phyloP scores from a whole-genome alignment of 2,329 filamentous ascomycete genomes.

The Claviceps africana region DNA sequence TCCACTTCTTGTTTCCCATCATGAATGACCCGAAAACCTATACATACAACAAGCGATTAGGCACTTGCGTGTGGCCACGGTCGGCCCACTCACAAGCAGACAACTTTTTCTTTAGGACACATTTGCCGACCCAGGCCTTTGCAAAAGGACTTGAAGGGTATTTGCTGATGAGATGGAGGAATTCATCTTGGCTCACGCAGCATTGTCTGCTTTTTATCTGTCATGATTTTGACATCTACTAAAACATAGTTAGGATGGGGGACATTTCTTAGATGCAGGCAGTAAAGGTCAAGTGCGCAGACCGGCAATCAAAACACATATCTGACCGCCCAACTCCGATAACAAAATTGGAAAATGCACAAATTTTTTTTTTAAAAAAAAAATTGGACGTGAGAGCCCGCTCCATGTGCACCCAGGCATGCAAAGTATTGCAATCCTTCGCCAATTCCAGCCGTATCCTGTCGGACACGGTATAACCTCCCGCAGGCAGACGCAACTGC shows the following conservation, averaged over 20 bases:
- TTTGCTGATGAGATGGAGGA: neutral
- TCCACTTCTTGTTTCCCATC: neutral
- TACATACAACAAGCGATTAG: neutral
- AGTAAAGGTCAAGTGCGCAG: neutral
- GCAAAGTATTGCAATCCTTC: neutral
- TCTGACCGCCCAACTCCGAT: constrained; percentile 1
- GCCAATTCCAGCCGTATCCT: neutral
- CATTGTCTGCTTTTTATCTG: neutral
- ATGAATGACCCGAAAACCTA: neutral
- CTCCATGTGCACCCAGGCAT: neutral
- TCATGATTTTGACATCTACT: constrained; percentile 1
- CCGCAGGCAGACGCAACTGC: neutral
- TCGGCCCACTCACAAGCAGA: neutral
- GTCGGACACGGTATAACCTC: neutral
- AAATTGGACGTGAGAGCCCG: neutral
- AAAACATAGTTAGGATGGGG: neutral
- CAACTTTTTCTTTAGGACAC: neutral
- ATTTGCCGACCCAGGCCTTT: neutral
- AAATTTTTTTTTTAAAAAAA: neutral
- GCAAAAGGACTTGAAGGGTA: neutral
- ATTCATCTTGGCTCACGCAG: neutral
- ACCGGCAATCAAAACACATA: neutral
- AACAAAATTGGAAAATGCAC: neutral
- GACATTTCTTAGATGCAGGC: neutral
- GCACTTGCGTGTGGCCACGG: neutral